Base-by-base conservation (phyloP, 768 basidiomycete genomes). In the Mycena sanguinolenta region DNA sequence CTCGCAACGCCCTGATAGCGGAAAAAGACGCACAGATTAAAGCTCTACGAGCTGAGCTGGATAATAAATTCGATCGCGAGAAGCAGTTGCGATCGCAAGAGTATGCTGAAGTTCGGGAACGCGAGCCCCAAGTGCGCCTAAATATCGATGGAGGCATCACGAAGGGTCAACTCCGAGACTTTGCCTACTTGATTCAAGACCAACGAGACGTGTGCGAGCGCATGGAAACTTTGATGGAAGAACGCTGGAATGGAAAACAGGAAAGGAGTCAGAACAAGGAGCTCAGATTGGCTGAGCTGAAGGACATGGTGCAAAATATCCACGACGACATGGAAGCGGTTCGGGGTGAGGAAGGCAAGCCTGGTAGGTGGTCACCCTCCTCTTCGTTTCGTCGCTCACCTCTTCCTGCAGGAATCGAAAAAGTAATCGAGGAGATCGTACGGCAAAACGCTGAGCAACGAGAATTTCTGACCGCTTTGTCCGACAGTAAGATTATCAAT, bases 131-230 rank as follows among this genome's bases (percentile, higher is more conserved):
- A 44, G 92, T 91, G 57, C 82, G 83, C 38, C 75, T 82, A 42
- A 92, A 93, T 66, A 86, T 90, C 8, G 10, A 34, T 34, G 32
- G 32, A 10, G 88, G 91, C 70, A 89, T 91, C 16, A 77, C 93
- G 49, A 84, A 88, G 38, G 82, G 78, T 39, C 93, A 94, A 72
- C 79, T 96, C 21, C 81, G 77, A 6, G 93, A 95, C 67, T 88
- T 96, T 71, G 91, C 94, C 1, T 91, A 91, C 70, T 77, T 94
- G 61, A 83, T 95, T 17, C 89, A 92, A 65, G 89, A 91, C 67
- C 91, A 93, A 65, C 83, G 87, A 2, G 87, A 90, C 39, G 84
- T 86, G 58, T 85, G 86, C 39, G 86, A 88, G 34, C 81, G 84
- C 72, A 92, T 94, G 82, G 90, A 84, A 65, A 84, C 85, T 14